Conservation (phyloP, 2,329 filamentous ascomycete genomes). For the Apiospora arundinis region DNA sequence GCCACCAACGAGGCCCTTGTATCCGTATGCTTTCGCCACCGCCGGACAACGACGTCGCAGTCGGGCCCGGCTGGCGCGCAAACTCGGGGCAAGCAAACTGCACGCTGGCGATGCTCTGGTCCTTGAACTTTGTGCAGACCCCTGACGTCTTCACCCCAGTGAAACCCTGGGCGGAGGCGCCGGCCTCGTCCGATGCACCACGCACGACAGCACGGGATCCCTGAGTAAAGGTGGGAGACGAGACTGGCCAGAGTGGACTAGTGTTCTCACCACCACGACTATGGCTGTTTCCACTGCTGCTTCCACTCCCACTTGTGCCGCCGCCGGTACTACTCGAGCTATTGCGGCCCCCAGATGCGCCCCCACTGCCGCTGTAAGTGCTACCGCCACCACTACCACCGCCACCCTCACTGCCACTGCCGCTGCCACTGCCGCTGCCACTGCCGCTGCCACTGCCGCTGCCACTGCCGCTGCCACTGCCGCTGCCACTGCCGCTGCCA, state of each 20-base stretch:
- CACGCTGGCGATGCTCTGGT: conserved; percentile 6
- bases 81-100: conserved; percentile 13
- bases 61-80: neutral
- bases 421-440: neutral
- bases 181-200: too few species aligned
- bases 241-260: neutral
- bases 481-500: neutral
- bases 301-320: neutral
- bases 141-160: neutral
- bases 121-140: neutral
- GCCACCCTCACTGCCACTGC: too few species aligned
- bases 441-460: neutral
- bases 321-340: neutral
- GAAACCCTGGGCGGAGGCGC: neutral
- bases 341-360: too few species aligned
- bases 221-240: neutral
- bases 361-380: too few species aligned
- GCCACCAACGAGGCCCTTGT: neutral
- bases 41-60: neutral
- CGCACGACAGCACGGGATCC: neutral
- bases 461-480: neutral
- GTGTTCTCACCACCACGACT: neutral
- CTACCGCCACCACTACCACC: neutral
- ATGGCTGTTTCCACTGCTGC: neutral
- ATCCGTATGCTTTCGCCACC: neutral